A percentile compares a stretch with the other conserved stretches of the same genome.
Conservation (phyloP, 495 filamentous ascomycete species). For the Terfezia boudieri region DNA sequence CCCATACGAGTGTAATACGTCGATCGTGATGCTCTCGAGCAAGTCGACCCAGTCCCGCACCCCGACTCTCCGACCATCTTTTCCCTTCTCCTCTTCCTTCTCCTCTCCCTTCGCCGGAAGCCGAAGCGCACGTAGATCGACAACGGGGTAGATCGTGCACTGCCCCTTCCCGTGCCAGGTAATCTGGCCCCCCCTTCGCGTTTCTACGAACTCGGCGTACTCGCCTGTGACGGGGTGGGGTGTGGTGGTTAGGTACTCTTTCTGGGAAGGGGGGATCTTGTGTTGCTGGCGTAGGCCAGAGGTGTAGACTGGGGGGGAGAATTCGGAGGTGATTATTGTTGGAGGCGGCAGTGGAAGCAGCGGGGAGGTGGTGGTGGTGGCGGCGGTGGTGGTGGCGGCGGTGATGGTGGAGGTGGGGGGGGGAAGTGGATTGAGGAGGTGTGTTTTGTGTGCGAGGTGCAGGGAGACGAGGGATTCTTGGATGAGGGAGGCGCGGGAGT, state of each 20-base stretch:
- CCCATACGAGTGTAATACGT: slow-evolving; percentile 18
- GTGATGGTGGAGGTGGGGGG: neutral
- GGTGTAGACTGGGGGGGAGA: slow-evolving; percentile 90
- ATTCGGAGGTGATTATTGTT: slow-evolving; percentile 26
- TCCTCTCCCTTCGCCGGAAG: neutral
- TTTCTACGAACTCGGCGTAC: slow-evolving; percentile 57
- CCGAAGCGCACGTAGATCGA: slow-evolving; percentile 6
- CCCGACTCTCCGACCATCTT: neutral
- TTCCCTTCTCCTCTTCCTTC: neutral
- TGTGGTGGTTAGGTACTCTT: slow-evolving; percentile 55
- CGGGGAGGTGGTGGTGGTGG: neutral
- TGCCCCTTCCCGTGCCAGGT: slow-evolving; percentile 55
- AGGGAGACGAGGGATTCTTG: neutral
- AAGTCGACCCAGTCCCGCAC: neutral
- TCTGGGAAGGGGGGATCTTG: slow-evolving; percentile 37
- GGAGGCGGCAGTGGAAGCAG: neutral
- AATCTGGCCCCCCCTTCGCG: slow-evolving; percentile 47
- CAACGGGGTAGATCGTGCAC: slow-evolving; percentile 26
- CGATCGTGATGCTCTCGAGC: neutral
- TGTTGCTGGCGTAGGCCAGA: slow-evolving; percentile 60
- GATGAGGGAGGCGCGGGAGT: neutral
- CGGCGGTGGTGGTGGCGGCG: neutral
- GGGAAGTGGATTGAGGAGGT: slow-evolving; percentile 1
- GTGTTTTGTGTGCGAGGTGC: neutral
- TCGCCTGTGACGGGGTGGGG: slow-evolving; percentile 73